Evolutionary conservation across 2,329 filamentous ascomycete genomes (phyloP), one percentile per base, ranked within the genome.

Genomic region (Bipolaris gigantea): DNA sequence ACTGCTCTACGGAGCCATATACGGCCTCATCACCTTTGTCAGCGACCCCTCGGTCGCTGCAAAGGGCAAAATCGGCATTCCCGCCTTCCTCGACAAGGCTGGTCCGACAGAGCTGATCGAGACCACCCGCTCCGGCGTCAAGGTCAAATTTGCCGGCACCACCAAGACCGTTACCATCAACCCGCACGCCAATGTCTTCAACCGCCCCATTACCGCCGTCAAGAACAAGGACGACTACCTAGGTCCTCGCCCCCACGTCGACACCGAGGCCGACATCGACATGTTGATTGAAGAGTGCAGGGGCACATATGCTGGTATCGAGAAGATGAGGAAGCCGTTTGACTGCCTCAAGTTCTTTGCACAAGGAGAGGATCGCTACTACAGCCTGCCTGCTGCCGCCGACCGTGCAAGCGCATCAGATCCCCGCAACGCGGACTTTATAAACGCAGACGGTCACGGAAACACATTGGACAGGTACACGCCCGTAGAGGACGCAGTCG

Each of bases 281-380:
- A 75, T 77, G 67, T 63, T 84, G 50, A 76, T 84, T 10, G 78
- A 83, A 59, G 75, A 79, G 57, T 84, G 81, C 66, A 71, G 80
- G 59, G 81, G 81, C 13, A 78, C 79, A 34, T 80, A 81, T 56
- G 64, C 67, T 44, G 78, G 79, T n/a, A 70, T 83, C 19, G 81
- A 83, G 69, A 81, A 80, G 73, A 82, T 83, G 81, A 72, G 78
- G 47, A 79, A 80, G 59, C 80, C 83, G 3, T 78, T 78, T 47
- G 77, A 81, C 50, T 83, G 81, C 60, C 65, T 83, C 19, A 71
- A 79, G 53, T 83, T 81, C 61, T 73, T 84, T 57, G 76, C 77
- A 10, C 71, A 78, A 32, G 74, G 73, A 23, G 77, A 81, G 65
- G 66, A 78, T 38, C 77, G 80, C 51, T 83, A 83, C 71, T 80